Percentiles rank a stretch among this genome's conserved stretches.
These are phyloP conservation scores for Tolypocladium ophioglossoides DNA, from an alignment of 2,329 filamentous ascomycete genomes.

Conservation along the genomic window DNA sequence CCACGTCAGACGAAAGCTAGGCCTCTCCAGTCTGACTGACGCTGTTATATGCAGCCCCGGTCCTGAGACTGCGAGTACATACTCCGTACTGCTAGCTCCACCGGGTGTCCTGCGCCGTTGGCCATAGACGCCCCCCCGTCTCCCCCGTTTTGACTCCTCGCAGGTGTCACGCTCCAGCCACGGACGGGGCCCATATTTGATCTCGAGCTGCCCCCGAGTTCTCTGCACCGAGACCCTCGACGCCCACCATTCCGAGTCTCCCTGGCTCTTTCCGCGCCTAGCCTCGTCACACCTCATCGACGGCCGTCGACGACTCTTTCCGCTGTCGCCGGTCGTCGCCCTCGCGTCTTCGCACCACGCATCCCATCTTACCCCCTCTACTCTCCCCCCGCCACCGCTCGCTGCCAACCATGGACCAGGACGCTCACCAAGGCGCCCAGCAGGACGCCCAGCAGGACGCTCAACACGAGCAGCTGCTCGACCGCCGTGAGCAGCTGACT, in stretches of 20 bases:
- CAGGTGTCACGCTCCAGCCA: not conserved
- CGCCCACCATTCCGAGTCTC: not conserved
- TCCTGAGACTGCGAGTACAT: not conserved
- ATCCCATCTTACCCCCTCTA: not conserved
- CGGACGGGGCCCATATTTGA: not conserved
- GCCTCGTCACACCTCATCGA: not conserved
- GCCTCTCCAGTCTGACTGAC: not conserved
- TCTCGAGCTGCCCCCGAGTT: not conserved
- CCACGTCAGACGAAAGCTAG: not conserved
- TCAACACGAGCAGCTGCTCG: constrained; percentile 35
- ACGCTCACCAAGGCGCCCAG: constrained; percentile 16
- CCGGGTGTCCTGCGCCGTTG: not conserved
- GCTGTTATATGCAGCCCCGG: not conserved
- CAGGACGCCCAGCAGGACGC: constrained; percentile 13
- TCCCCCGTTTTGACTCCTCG: not conserved
- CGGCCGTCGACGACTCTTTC: not conserved
- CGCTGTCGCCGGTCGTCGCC: not conserved
- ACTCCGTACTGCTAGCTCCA: not conserved
- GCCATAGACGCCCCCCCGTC: not conserved
- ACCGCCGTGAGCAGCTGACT: constrained; percentile 46
- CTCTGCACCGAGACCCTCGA: no score
- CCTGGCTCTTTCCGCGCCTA: not conserved
- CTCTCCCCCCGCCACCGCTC: not conserved
- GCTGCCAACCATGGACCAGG: constrained; percentile 17
- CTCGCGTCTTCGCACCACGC: not conserved